Evolutionary conservation across 306 rosid species (phyloP).

Genomic region (Cyclanthera cordifolia): DNA sequence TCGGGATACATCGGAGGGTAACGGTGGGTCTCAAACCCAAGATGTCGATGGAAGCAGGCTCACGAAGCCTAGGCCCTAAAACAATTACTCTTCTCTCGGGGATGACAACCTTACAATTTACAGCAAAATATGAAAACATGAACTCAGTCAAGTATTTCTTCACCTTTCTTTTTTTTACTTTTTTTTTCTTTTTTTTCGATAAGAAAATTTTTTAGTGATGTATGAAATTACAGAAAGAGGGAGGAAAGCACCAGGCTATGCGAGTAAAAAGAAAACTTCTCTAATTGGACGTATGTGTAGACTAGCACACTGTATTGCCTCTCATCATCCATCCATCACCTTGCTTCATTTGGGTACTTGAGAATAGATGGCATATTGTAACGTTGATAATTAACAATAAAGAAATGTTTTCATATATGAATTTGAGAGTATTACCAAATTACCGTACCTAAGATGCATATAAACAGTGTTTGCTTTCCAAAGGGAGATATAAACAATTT

Average conservation of each 20-base stretch:
- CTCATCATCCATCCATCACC: not conserved
- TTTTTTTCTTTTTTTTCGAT: not conserved
- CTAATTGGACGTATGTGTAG: not conserved
- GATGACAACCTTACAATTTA: conserved; percentile 54
- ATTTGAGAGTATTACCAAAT: not conserved
- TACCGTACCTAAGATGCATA: not conserved
- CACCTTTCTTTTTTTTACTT: not conserved
- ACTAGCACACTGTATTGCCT: not conserved
- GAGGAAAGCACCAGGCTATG: not conserved
- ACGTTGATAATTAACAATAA: not conserved
- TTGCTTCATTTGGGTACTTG: not conserved
- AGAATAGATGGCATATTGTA: not conserved
- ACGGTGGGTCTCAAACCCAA: no score
- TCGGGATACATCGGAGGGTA: no score
- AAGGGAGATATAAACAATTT: not conserved
- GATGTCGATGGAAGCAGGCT: no score
- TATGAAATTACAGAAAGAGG: not conserved
- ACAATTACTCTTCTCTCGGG: no score
- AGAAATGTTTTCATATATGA: not conserved
- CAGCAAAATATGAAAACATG: not conserved
- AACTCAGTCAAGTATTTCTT: not conserved
- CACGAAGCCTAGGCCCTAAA: no score
- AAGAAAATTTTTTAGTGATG: not conserved
- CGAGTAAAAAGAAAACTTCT: not conserved
- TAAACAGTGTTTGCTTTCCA: not conserved